These are phyloP conservation scores for Verticillium isaacii DNA, from an alignment of 2,329 filamentous ascomycete genomes.

Conservation along the genomic window DNA sequence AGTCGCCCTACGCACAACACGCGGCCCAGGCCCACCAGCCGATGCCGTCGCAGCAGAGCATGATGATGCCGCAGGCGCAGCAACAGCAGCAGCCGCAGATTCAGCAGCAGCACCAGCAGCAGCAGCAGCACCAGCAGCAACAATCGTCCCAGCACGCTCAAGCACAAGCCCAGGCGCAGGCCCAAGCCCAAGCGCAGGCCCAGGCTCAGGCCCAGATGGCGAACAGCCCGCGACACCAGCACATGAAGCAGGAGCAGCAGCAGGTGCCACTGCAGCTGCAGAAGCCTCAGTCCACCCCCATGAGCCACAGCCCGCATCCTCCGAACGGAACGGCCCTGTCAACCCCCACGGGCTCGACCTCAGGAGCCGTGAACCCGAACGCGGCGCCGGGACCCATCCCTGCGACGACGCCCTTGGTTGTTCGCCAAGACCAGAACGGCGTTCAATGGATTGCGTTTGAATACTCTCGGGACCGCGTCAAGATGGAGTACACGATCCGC, in stretches of 20 bases:
- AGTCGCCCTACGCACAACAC: slow-evolving; percentile 58
- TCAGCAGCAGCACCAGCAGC: slow-evolving; percentile 42
- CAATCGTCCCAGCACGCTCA: slow-evolving; percentile 13
- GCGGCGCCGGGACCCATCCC: slow-evolving; percentile 95
- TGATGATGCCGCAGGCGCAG: slow-evolving; percentile 59
- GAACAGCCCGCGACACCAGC: slow-evolving; percentile 55
- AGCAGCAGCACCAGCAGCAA: slow-evolving; percentile 39
- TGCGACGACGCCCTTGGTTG: slow-evolving; percentile 89
- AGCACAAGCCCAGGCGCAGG: slow-evolving; percentile 36
- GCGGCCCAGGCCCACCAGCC: slow-evolving; percentile 48
- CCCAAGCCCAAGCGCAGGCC: slow-evolving; percentile 34
- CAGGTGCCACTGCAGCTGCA: slow-evolving; percentile 59
- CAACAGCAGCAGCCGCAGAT: slow-evolving; percentile 48
- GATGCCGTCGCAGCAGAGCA: slow-evolving; percentile 58
- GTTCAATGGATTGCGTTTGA: slow-evolving; percentile 99
- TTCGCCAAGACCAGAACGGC: slow-evolving; percentile 90
- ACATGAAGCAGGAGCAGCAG: slow-evolving; percentile 60
- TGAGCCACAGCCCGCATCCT: slow-evolving; percentile 26
- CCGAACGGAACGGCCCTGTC: slow-evolving; percentile 39
- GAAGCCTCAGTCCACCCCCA: slow-evolving; percentile 42
- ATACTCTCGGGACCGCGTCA: slow-evolving; percentile 92
- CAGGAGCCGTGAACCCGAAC: slow-evolving; percentile 69
- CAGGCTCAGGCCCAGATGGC: slow-evolving; percentile 50
- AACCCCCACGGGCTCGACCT: slow-evolving; percentile 39
- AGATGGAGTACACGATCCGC: slow-evolving; percentile 99